phyloP scores from a whole-genome alignment of 78 protist genomes.

The Dictyostelium citrinum region DNA sequence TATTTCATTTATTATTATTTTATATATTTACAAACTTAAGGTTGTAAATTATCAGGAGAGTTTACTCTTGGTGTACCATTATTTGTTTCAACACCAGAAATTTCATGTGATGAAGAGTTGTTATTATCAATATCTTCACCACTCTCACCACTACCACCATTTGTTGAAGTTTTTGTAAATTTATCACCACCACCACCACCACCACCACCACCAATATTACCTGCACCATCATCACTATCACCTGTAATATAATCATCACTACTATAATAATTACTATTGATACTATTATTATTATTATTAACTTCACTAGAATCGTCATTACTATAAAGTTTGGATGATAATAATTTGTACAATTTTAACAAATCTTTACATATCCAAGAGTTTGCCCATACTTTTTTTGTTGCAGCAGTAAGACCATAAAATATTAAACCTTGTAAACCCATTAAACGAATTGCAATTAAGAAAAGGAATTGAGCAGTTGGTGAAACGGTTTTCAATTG shows the following conservation, averaged over 20 bases:
- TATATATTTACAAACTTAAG: neutral
- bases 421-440: conserved; percentile 41
- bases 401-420: conserved; percentile 12
- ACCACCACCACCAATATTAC: neutral
- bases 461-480: neutral
- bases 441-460: conserved; percentile 5
- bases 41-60: neutral
- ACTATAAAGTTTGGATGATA: neutral
- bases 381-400: conserved; percentile 25
- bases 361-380: neutral
- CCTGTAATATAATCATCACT: neutral
- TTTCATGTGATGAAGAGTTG: neutral
- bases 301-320: neutral
- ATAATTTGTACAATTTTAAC: neutral
- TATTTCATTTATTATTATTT: neutral
- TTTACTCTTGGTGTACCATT: neutral
- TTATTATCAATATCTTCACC: neutral
- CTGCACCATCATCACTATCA: neutral
- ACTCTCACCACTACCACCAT: neutral
- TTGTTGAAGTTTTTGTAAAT: neutral
- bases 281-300: neutral
- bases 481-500: neutral
- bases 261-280: neutral
- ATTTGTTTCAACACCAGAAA: neutral
- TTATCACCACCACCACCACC: neutral